phyloP scores from a whole-genome alignment of 2,329 filamentous ascomycete genomes.

The Trichoderma koningiopsis region DNA sequence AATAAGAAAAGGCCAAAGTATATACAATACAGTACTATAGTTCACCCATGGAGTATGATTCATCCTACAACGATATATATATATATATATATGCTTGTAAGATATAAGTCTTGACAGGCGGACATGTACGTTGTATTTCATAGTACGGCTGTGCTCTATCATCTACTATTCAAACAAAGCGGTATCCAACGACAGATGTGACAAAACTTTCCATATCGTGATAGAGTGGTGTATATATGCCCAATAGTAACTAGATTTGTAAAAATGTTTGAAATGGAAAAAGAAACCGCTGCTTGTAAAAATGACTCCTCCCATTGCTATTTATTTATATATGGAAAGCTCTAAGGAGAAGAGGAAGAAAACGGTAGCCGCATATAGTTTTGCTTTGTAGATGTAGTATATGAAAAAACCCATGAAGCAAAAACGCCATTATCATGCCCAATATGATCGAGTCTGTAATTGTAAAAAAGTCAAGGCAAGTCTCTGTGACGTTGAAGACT shows the following conservation, averaged over 20 bases:
- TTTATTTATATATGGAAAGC: not conserved
- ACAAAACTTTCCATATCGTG: not conserved
- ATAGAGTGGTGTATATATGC: not conserved
- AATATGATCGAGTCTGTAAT: constrained; percentile 5
- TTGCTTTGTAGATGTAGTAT: not conserved
- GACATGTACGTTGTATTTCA: not conserved
- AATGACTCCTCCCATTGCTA: not conserved
- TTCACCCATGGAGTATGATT: not conserved
- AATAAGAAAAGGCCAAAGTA: not conserved
- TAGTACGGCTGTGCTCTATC: not conserved
- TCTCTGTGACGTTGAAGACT: not conserved
- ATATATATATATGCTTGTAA: not conserved
- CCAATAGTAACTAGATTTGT: not conserved
- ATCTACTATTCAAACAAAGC: not conserved
- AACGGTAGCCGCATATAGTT: not conserved
- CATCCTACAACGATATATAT: not conserved
- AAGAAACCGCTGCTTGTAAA: not conserved
- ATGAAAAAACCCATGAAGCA: not conserved
- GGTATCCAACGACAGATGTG: not conserved
- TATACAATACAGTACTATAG: not conserved
- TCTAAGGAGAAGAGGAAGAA: not conserved
- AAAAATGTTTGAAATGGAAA: not conserved
- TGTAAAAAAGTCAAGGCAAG: not conserved
- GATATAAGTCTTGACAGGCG: not conserved
- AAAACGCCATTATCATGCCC: constrained; percentile 37